Base-by-base conservation (phyloP, 257 asterid genomes). In the Perilla frutescens region DNA sequence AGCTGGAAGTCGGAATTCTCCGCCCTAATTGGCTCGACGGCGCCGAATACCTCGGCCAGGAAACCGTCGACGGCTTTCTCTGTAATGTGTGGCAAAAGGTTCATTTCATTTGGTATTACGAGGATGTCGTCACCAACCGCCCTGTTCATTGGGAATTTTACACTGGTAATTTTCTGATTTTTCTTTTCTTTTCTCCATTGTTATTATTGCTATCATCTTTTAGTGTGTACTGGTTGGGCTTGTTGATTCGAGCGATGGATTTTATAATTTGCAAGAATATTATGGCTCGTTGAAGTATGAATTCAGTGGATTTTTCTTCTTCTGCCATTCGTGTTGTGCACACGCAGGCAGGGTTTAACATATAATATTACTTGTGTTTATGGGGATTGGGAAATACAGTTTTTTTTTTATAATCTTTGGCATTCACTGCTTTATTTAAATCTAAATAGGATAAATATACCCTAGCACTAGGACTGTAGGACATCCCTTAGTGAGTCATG, bases 21-120 rank as follows among this genome's bases (percentile, higher is more conserved):
- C 88, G 90, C 31, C 98, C 97, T 2, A 64, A 88, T 78, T 92
- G 97, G 97, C 89, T 90, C 43, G 87, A 87, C 68, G 97, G 94
- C 69, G 90, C 96, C 57, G 86, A 54, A 55, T 90, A 90, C 76
- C 72, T 90, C 32, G 98, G 98, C 34, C 92, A 78, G 72, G 76
- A 75, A 45, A 40, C 37, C 1, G 81, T 82, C 9, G 96, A 85
- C 61, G 96, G 96, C 3, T 92, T 88, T 40, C 84, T 88, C 43
- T 92, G 96, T 73, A 85, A 92, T 31, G 96, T 92, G 29, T 92
- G 96, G 96, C 85, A 83, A 53, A 92, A 90, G 77, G 76, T 78
- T 13, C 86, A 80, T 2, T 92, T 92, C 87, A 60, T 92, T 76
- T 76, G 83, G 91, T 92, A 87, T 71, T 90, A 90, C 54, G 97